Conservation (phyloP, 2,329 filamentous ascomycete genomes). For the Trichophyton schoenleinii region DNA sequence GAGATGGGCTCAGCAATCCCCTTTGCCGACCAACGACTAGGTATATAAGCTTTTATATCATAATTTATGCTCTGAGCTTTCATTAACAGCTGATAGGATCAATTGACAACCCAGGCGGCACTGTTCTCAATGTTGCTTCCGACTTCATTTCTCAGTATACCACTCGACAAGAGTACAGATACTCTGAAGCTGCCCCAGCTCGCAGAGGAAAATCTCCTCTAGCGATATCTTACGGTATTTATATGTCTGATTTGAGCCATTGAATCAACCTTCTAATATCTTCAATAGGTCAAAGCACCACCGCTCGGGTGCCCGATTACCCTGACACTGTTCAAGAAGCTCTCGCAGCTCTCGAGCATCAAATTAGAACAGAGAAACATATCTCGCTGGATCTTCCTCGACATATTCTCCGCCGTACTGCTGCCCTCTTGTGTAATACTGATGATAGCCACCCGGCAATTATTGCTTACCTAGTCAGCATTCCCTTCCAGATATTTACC, state of each 20-base stretch:
- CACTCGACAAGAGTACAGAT: constrained; percentile 87
- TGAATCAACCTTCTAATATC: neutral
- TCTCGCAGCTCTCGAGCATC: constrained; percentile 10
- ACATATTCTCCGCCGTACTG: constrained; percentile 70
- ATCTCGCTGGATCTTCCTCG: constrained; percentile 64
- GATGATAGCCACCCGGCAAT: constrained; percentile 64
- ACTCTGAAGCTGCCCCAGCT: constrained; percentile 49
- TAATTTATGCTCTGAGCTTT: neutral
- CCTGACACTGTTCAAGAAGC: constrained; percentile 6
- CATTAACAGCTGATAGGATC: constrained; percentile 35
- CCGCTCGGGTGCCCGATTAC: neutral
- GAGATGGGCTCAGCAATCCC: constrained; percentile 86
- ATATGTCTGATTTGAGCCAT: neutral
- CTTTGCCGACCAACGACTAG: constrained; percentile 69
- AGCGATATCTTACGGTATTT: neutral
- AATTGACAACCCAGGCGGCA: constrained; percentile 56
- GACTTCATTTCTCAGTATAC: constrained; percentile 97
- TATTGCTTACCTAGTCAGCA: constrained; percentile 74
- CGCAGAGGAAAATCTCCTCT: neutral
- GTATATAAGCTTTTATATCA: constrained; percentile 18
- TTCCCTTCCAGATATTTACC: constrained; percentile 85
- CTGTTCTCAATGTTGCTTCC: constrained; percentile 77
- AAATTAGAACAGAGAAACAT: constrained; percentile 52
- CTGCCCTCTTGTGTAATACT: constrained; percentile 70
- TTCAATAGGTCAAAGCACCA: neutral